Conservation (phyloP, 2,329 filamentous ascomycete genomes). For the Fusarium keratoplasticum region DNA sequence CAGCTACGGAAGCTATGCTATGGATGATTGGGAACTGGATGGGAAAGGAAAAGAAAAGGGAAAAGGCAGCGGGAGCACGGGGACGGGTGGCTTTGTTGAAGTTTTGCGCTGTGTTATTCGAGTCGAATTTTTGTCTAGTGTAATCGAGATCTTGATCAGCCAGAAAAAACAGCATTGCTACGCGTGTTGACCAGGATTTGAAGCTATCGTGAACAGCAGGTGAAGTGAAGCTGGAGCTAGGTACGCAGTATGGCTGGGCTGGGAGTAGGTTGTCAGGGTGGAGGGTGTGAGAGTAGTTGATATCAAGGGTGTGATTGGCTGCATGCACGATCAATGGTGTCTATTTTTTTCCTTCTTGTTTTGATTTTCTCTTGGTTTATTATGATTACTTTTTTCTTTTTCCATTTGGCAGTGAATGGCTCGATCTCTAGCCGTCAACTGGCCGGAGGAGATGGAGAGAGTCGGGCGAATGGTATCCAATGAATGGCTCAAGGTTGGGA, state of each 20-base stretch:
- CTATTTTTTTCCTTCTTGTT: background rate
- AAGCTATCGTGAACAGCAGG: background rate
- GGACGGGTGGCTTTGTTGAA: background rate
- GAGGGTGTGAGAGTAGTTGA: background rate
- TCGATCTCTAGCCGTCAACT: background rate
- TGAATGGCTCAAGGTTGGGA: conserved; percentile 12
- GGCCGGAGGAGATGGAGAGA: background rate
- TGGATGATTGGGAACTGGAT: background rate
- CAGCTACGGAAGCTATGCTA: background rate
- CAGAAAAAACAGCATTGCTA: background rate
- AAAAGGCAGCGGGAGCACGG: background rate
- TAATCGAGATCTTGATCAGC: conserved; percentile 1
- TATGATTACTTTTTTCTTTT: background rate
- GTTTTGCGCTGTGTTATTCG: background rate
- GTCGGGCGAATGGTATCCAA: conserved; percentile 14
- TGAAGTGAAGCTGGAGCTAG: background rate
- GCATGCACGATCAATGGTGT: background rate
- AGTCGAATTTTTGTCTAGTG: background rate
- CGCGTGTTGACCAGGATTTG: background rate
- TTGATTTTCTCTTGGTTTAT: background rate
- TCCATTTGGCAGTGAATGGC: conserved; percentile 8
- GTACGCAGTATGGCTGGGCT: background rate
- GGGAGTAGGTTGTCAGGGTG: background rate
- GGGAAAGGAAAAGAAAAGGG: background rate
- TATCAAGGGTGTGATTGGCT: background rate